Evolutionary conservation across 1,284 basidiomycete genomes (phyloP).

Genomic region (Leccinum brunneo-olivaceum): DNA sequence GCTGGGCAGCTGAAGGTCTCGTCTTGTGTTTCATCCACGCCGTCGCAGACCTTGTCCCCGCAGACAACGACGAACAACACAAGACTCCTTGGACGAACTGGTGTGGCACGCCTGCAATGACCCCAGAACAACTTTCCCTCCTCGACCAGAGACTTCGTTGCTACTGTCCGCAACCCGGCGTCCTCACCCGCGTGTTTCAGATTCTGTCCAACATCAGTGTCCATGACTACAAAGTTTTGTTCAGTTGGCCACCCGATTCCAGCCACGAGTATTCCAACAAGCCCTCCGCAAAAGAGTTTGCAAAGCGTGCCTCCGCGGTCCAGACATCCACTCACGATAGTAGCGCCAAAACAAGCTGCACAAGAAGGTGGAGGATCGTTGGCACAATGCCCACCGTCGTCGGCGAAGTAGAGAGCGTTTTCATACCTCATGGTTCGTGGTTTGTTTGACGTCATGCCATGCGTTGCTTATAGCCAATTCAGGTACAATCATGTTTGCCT

Average conservation of each 20-base stretch:
- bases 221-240: constrained; percentile 53
- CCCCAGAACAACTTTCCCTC: constrained; percentile 46
- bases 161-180: constrained; percentile 43
- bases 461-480: constrained; percentile 24
- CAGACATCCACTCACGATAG: constrained; percentile 54
- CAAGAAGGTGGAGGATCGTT: constrained; percentile 80
- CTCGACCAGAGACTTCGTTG: constrained; percentile 53
- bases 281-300: constrained; percentile 77
- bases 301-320: constrained; percentile 74
- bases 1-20: constrained; percentile 88
- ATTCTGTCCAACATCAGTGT: constrained; percentile 54
- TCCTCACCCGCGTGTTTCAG: constrained; percentile 71
- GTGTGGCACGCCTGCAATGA: constrained; percentile 77
- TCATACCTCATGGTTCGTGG: constrained; percentile 84
- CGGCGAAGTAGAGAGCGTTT: constrained; percentile 78
- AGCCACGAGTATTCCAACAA: constrained; percentile 38
- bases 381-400: constrained; percentile 65
- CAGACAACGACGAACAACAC: constrained; percentile 73
- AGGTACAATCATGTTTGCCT: constrained; percentile 80
- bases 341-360: constrained; percentile 88
- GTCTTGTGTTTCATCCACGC: constrained; percentile 95
- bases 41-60: constrained; percentile 66
- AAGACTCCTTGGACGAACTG: constrained; percentile 90
- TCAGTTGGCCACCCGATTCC: constrained; percentile 84
- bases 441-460: constrained; percentile 31